Percentiles rank a stretch among this genome's conserved stretches.
These are phyloP conservation scores for Yamadazyma triangularis DNA, from an alignment of 1,139 yeast species.

Conservation along the genomic window DNA sequence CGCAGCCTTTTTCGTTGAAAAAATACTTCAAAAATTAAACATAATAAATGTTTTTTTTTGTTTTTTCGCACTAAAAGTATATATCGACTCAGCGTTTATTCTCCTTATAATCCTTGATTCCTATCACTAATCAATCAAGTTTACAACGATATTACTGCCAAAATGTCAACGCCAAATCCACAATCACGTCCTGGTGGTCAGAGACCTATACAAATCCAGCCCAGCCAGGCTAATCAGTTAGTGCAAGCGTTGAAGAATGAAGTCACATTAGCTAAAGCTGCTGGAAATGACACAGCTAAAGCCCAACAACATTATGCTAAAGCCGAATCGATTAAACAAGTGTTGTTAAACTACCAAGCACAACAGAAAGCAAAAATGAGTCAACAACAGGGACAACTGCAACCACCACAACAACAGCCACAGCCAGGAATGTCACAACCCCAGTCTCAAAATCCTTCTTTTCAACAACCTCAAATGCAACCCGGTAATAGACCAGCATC, in stretches of 20 bases:
- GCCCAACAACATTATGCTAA: conserved; percentile 66
- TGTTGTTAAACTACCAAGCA: conserved; percentile 38
- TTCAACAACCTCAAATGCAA: conserved; percentile 2
- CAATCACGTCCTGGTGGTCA: conserved; percentile 2
- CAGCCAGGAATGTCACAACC: conserved; percentile 3
- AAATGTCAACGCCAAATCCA: neutral
- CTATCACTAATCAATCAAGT: no score
- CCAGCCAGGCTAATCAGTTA: conserved; percentile 58
- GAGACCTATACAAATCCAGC: conserved; percentile 36
- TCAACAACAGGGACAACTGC: conserved; percentile 6
- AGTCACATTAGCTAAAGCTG: conserved; percentile 56
- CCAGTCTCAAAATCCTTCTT: neutral
- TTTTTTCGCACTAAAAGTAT: no score
- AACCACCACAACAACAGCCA: conserved; percentile 7
- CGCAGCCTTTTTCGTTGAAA: no score
- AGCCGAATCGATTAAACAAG: conserved; percentile 62
- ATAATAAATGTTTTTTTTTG: no score
- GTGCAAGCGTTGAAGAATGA: conserved; percentile 57
- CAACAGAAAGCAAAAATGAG: conserved; percentile 26
- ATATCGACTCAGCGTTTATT: no score
- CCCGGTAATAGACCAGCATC: neutral
- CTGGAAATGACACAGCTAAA: conserved; percentile 51
- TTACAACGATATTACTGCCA: no score
- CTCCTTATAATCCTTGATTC: no score
- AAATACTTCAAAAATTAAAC: no score